Evolutionary conservation across 192 early-diverging fungal genomes (phyloP), one percentile per base, ranked within the genome.

Genomic region (Coemansia sp.): DNA sequence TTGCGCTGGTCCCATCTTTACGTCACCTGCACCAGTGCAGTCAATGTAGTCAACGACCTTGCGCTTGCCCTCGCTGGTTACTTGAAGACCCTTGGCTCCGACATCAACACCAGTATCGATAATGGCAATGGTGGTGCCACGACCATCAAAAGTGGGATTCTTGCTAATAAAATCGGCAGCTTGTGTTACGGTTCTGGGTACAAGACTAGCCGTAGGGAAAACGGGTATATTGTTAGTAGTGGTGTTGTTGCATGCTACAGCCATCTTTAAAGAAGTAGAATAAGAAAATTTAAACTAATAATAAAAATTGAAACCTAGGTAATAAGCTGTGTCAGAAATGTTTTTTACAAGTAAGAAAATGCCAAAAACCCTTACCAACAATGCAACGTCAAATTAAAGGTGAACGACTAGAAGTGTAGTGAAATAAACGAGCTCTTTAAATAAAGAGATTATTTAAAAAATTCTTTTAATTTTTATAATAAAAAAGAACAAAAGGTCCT

Each of bases 21-120:
- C 85, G 48, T 90, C 89, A 49, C 88, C 88, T 30, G 83, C 81
- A 27, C 95, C 94, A 2, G 93, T 91, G 82, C 96, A 98, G 82
- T 98, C 96, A 43, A 98, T 84, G 55, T 90, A 85, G 70, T 96
- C 92, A 24, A 95, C 78, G 22, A 98, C 78, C 73, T 98, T 98
- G 51, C 86, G 89, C 67, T 87, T 84, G 40, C 94, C 96, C 45
- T 91, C 88, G 15, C 89, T 87, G 1, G 94, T 97, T n/a, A 83
- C 63, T 76, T 89, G 87, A 63, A 98, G 67, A 45, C 94, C 94
- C 30, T 86, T 80, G 40, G 93, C 91, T 21, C 86, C 89, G 25
- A 94, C 93, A 80, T 95, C 93, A 14, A 98, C 86, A 37, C 93
- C 93, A 1, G 94, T 94, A 64, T 98, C 94, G 18, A 98, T 80